Conservation (phyloP, 352 stramenopile genomes). For the Pythium monospermum region DNA sequence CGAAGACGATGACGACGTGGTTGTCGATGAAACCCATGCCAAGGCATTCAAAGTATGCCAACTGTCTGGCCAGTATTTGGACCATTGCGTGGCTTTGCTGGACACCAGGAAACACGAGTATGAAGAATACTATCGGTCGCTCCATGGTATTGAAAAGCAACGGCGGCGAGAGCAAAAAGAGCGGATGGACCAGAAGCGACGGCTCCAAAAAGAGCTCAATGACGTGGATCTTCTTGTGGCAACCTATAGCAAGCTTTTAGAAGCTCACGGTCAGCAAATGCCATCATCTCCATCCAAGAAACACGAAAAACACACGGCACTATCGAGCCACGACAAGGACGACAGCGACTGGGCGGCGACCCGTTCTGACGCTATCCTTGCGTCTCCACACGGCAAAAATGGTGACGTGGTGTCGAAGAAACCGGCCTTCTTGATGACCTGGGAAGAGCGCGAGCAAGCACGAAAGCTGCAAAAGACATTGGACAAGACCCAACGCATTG, state of each 20-base stretch:
- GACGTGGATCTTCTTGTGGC: constrained; percentile 48
- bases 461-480: constrained; percentile 53
- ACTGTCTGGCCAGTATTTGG: constrained; percentile 65
- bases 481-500: constrained; percentile 50
- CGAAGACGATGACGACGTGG: constrained; percentile 39
- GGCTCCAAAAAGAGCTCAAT: constrained; percentile 43
- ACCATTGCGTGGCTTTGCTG: constrained; percentile 48
- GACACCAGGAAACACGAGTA: constrained; percentile 35
- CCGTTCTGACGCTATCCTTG: not conserved
- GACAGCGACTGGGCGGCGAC: too few relatives aligned
- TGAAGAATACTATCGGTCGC: constrained; percentile 26
- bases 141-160: constrained; percentile 19
- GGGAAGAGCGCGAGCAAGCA: constrained; percentile 64
- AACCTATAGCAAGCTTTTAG: constrained; percentile 46
- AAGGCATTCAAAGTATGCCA: constrained; percentile 51
- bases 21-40: constrained; percentile 44
- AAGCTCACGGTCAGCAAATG: constrained; percentile 16
- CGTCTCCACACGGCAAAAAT: not conserved
- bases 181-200: constrained; percentile 29
- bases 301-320: too few relatives aligned
- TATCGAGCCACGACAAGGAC: too few relatives aligned
- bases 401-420: constrained; percentile 31
- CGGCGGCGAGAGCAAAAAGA: constrained; percentile 1
- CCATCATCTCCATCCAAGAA: too few relatives aligned
- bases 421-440: constrained; percentile 59